Base-by-base conservation (phyloP, 768 basidiomycete genomes). In the Pseudohyphozyma bogoriensis region DNA sequence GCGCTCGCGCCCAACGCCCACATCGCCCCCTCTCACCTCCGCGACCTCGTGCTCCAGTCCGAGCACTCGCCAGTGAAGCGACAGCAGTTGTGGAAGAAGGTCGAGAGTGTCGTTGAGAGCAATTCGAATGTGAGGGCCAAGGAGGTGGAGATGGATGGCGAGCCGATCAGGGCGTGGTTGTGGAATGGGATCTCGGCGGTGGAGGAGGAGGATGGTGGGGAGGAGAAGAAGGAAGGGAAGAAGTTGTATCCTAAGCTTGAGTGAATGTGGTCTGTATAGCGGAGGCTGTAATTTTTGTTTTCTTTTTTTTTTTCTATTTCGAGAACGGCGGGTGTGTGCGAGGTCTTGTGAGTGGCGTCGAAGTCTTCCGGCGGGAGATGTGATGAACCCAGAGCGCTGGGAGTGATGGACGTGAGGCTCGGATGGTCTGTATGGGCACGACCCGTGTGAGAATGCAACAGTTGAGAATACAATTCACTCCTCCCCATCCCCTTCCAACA, bases 61-160 rank as follows among this genome's bases (percentile, higher is more conserved):
- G 85, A 89, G 68, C 86, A 85, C 72, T 87, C 86, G 31, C 80
- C 87, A 40, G 47, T 51, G 9, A 77, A 75, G 35, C 78, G 88
- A 59, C 79, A 79, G 59, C 77, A 81, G 50, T 69, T 95, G 47
- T 95, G 91, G 91, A 78, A 82, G 60, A 79, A 80, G 65, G 90
- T 95, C 51, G 87, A 89, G 72, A 80, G 79, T 55, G 77, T 90
- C 52, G 89, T 95, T 5, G 90, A 92, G 74, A 82, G 83, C 56
- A 95, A 95, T 76, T 81, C 87, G 33, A 95, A 95, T 73, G 87
- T 95, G 45, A 81, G 87, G 63, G 83, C 82, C 33, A 86, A 85
- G 72, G 76, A 89, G 55, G 86, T 87, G 73, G 90, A 93, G 73
- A 79, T 78, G 62, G 85, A 85, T 66, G 89, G 90, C 15, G 89